Percentiles rank a stretch among this genome's conserved stretches.
Conservation (phyloP, 1,284 basidiomycete species). For the Sporisorium sorghi region DNA sequence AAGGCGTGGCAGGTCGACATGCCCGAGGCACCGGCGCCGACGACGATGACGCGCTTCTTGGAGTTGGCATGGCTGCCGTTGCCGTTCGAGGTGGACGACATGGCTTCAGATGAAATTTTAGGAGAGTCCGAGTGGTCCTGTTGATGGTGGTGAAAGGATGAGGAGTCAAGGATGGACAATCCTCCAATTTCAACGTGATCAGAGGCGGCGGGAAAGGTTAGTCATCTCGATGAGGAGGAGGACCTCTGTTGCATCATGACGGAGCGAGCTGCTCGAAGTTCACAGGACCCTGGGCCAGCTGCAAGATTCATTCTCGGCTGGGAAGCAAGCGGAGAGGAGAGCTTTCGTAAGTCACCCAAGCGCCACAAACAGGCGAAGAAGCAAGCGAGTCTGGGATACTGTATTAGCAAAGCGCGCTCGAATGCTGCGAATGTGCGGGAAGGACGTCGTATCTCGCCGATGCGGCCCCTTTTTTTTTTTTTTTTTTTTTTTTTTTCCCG, state of each 20-base stretch:
- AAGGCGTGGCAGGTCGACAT: slow-evolving; percentile 61
- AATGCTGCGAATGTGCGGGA: too few relatives aligned
- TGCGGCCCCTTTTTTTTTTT: not conserved
- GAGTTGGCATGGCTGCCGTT: slow-evolving; percentile 21
- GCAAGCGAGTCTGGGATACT: not conserved
- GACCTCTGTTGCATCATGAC: not conserved
- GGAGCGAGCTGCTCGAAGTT: not conserved
- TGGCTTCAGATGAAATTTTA: not conserved
- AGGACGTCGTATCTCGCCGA: slow-evolving; percentile 7
- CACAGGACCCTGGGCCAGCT: slow-evolving; percentile 1
- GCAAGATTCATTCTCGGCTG: slow-evolving; percentile 3
- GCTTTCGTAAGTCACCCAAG: slow-evolving; percentile 2
- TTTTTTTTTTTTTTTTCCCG: too few relatives aligned
- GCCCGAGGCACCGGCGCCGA: slow-evolving; percentile 58
- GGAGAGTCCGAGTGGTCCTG: too few relatives aligned
- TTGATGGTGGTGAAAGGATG: not conserved
- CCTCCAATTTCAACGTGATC: not conserved
- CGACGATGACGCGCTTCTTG: slow-evolving; percentile 63
- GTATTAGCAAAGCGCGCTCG: slow-evolving; percentile 4
- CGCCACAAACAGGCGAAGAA: not conserved
- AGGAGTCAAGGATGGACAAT: too few relatives aligned
- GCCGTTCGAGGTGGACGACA: slow-evolving; percentile 22
- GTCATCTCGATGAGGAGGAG: not conserved
- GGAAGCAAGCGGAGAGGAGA: not conserved
- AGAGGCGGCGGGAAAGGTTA: not conserved